phyloP scores from a whole-genome alignment of 208 protist species.

The Sergeia podlipaevii region DNA sequence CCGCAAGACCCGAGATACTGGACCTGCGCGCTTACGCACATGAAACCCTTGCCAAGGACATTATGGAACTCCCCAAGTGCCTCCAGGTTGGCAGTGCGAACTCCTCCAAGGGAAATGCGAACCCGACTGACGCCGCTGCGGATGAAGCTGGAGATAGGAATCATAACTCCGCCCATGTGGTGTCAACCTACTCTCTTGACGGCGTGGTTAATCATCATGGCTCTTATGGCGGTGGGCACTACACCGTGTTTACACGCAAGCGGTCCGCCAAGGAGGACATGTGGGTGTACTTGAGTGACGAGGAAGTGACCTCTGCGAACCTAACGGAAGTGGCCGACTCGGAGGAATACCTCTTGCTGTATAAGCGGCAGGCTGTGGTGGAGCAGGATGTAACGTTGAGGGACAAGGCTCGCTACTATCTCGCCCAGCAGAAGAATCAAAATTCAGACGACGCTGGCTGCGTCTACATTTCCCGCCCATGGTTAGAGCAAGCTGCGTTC shows the following conservation, averaged over 20 bases:
- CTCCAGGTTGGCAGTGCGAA: not conserved
- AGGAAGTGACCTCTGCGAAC: constrained; percentile 28
- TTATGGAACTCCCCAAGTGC: constrained; percentile 16
- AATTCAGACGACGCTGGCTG: not conserved
- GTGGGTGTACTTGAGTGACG: constrained; percentile 86
- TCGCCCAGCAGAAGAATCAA: not conserved
- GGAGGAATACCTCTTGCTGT: constrained; percentile 85
- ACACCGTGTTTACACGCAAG: constrained; percentile 79
- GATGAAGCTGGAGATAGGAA: not conserved
- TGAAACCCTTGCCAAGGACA: constrained; percentile 19
- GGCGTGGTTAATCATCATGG: constrained; percentile 85
- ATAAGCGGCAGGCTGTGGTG: constrained; percentile 72
- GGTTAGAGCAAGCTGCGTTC: constrained; percentile 79
- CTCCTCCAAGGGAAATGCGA: not conserved
- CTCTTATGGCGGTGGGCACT: constrained; percentile 79
- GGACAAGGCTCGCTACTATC: constrained; percentile 50
- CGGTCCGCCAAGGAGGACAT: constrained; percentile 13
- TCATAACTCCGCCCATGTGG: constrained; percentile 1
- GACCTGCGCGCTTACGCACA: constrained; percentile 63
- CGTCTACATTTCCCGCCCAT: constrained; percentile 82
- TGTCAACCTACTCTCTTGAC: constrained; percentile 77
- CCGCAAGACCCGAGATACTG: constrained; percentile 40
- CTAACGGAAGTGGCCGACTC: constrained; percentile 52
- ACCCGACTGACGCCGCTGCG: not conserved
- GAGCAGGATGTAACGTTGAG: constrained; percentile 37